Conservation (phyloP, 192 early-diverging fungal species). For the Backusella liffmaniae region DNA sequence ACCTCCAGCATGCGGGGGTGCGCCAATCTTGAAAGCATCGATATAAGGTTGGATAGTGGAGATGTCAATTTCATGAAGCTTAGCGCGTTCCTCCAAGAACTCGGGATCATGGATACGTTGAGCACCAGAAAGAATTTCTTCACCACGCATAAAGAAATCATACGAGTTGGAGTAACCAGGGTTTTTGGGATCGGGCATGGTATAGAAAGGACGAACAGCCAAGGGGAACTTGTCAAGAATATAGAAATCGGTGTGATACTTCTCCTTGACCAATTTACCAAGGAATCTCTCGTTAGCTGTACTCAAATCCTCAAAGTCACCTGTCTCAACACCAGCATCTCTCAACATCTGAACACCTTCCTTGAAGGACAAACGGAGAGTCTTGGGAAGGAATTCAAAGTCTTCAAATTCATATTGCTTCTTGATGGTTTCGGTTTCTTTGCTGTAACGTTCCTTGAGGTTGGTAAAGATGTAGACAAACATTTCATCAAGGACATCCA, state of each 20-base stretch:
- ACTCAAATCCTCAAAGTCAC: constrained; percentile 90
- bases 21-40: constrained; percentile 95
- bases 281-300: constrained; percentile 85
- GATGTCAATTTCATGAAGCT: constrained; percentile 74
- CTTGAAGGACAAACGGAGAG: constrained; percentile 79
- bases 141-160: constrained; percentile 99
- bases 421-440: constrained; percentile 84
- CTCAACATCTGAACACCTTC: constrained; percentile 90
- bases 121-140: constrained; percentile 98
- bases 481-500: constrained; percentile 90
- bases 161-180: constrained; percentile 97
- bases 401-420: constrained; percentile 92
- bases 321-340: constrained; percentile 84
- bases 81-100: constrained; percentile 74
- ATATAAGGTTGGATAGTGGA: constrained; percentile 87
- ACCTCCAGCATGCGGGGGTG: constrained; percentile 97
- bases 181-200: constrained; percentile 93
- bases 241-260: constrained; percentile 98
- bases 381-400: constrained; percentile 82
- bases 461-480: constrained; percentile 93
- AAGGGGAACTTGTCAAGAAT: constrained; percentile 99
- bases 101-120: constrained; percentile 96
- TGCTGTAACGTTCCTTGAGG: constrained; percentile 75
- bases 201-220: constrained; percentile 96
- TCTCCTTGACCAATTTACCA: constrained; percentile 86